Base-by-base conservation (phyloP, 2,329 filamentous ascomycete genomes). In the Venturia nashicola region DNA sequence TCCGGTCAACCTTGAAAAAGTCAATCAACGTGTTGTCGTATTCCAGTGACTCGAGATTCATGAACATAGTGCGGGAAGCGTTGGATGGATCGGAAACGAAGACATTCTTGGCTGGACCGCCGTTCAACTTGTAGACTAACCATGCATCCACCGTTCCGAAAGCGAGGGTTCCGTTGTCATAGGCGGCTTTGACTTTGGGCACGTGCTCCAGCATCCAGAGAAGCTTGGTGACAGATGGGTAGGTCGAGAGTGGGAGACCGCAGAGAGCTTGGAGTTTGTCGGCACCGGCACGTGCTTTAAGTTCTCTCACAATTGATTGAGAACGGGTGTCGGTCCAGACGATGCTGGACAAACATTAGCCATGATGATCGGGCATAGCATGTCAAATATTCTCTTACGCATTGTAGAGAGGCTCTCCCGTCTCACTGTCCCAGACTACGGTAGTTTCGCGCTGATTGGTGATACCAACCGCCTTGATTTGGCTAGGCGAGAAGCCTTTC, bases 371-470 rank as follows among this genome's bases (percentile, higher is more conserved):
- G 16, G 16, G 1, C 11, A 34, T 3, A 23, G 2, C 5, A 32
- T 16, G 20, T 55, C 11, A 18, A 3, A n/a, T 36, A 2, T 1
- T n/a, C 2, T n/a, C 51, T 57, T 36, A 57, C 65, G 91, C 91
- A 71, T 94, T 91, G 77, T 90, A 83, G 18, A 96, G 78, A 5
- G 91, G 85, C 73, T 94, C 83, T 67, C 91, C 91, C 0, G 89
- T 94, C 68, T 83, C 81, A 69, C 81, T 83, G 74, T 96, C 90
- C 91, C 91, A 96, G 32, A 91, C 86, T 1, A 96, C 80, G 1
- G 88, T 90, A 1, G 91, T 96, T 75, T 96, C 91, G 72, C 91
- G 86, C 79, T 96, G 91, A 76, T 92, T 95, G 65, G 91, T 95
- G 72, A 96, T 89, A 65, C 91, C 91, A 68, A 96, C 81, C 12